Percentiles rank a stretch among this genome's conserved stretches.
Conservation (phyloP, 106 monocot species). For the Triglochin maritima region DNA sequence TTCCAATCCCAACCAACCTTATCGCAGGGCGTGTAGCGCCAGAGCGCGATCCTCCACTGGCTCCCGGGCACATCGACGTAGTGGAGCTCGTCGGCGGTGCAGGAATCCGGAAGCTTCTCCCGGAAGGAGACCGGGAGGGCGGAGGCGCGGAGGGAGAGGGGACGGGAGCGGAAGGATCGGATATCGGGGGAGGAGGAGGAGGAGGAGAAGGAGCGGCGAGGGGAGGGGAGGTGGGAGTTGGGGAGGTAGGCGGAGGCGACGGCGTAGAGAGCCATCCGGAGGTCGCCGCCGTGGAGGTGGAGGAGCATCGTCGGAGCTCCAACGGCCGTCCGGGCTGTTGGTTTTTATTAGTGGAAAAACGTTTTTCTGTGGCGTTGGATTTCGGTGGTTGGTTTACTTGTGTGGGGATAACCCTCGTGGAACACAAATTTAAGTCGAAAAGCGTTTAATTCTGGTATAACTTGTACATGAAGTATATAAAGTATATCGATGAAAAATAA, state of each 20-base stretch:
- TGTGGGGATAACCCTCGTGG: too few relatives aligned
- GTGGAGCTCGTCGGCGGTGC: constrained; percentile 82
- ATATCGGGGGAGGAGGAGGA: not conserved
- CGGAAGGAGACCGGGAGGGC: not conserved
- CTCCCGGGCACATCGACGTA: constrained; percentile 51
- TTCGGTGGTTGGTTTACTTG: too few relatives aligned
- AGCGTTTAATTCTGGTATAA: too few relatives aligned
- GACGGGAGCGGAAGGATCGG: not conserved
- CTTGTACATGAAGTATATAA: too few relatives aligned
- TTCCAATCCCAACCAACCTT: constrained; percentile 10
- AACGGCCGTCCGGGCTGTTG: too few relatives aligned
- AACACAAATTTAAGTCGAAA: too few relatives aligned
- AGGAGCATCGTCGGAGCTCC: constrained; percentile 1
- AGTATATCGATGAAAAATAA: too few relatives aligned
- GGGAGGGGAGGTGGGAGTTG: constrained; percentile 2
- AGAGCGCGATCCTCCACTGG: constrained; percentile 64
- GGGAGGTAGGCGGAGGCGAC: constrained; percentile 20
- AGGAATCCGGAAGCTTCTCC: constrained; percentile 20
- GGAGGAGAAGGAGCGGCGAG: not conserved
- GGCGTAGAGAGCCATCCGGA: constrained; percentile 32
- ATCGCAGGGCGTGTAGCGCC: constrained; percentile 45
- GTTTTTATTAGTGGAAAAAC: too few relatives aligned
- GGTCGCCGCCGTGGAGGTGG: constrained; percentile 13
- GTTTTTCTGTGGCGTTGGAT: too few relatives aligned
- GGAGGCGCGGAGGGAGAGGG: not conserved